Evolutionary conservation across 306 rosid genomes (phyloP), one percentile per base, ranked within the genome.

Genomic region (Sesbania bispinosa): DNA sequence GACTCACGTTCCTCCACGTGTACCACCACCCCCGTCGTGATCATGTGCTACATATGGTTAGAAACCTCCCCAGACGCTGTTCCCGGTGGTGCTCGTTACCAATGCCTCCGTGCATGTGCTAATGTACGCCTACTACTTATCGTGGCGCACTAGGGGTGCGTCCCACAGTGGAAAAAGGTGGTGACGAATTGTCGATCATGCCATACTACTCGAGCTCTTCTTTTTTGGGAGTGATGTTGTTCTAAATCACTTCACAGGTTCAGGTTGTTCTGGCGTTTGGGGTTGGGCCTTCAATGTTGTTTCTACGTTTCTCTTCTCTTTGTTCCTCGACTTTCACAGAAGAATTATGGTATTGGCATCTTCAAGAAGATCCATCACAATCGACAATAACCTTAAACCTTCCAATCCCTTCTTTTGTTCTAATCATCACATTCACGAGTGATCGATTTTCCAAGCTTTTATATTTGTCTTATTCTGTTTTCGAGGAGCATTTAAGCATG

Each of bases 1-100:
- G 96, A 16, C 86, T 92, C 47, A 78, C 91, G 2, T 85, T 92
- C 81, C 97, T 92, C 87, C 97, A 92, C 82, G 87, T 92, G 26
- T 92, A 85, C 81, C 97, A 92, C 86, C 97, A 92, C 81, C 73
- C 97, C 82, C 36, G 97, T 84, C 4, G 67, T 84, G 4, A 5
- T 89, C 77, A 87, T 91, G 96, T 87, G 91, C 77, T 85, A 87
- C 81, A 51, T 91, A 4, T 88, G 87, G 88, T 84, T 86, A 1
- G 73, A 77, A 27, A 84, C 91, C 6, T 69, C 86, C n/a, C 0
- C 96, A 92, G 81, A 87, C 97, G 0, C 72, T 92, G 27, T 92
- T 89, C 77, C 92, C 96, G 3, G 80, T 66, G 4, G 93, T 85
- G 51, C 84, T 92, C 11, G 64, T 81, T 26, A 80, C 93, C 39